phyloP scores from a whole-genome alignment of 2,329 filamentous ascomycete species.

The Nothomitra cinnamomea region DNA sequence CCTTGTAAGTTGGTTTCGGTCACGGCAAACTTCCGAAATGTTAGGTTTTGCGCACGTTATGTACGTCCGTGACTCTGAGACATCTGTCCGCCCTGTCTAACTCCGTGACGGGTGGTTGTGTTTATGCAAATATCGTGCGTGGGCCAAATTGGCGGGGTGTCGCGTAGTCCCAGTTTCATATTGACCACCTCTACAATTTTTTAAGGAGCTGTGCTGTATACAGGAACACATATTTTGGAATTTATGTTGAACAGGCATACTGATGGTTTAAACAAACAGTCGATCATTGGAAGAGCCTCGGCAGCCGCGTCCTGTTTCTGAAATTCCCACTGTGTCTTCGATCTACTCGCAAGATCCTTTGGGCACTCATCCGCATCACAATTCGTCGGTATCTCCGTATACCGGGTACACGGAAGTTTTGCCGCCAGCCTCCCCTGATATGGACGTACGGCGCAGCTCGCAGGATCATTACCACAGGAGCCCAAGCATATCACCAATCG shows the following conservation, averaged over 20 bases:
- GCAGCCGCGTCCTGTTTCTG: slow-evolving; percentile 6
- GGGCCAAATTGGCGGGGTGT: slow-evolving; percentile 3
- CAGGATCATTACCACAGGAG: slow-evolving; percentile 12
- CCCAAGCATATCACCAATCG: slow-evolving; percentile 26
- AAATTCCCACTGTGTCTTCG: slow-evolving; percentile 12
- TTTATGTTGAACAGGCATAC: not conserved
- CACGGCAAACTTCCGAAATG: not conserved
- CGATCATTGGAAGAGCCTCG: not conserved
- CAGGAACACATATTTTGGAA: too few relatives aligned
- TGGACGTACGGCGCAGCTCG: slow-evolving; percentile 7
- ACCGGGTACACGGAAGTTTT: slow-evolving; percentile 18
- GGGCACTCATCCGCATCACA: not conserved
- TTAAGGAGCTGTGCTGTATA: too few relatives aligned
- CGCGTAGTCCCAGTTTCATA: slow-evolving; percentile 1
- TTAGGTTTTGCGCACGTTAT: not conserved
- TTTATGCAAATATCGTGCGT: not conserved
- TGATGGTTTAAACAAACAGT: not conserved
- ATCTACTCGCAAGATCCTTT: slow-evolving; percentile 18
- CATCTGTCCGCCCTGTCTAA: not conserved
- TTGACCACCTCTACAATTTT: not conserved
- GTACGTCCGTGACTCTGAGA: slow-evolving; percentile 2
- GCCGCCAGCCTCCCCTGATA: slow-evolving; percentile 26
- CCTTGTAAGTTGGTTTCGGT: slow-evolving; percentile 19
- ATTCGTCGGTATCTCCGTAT: not conserved
- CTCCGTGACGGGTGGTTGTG: not conserved